These are phyloP conservation scores for Coprinopsis marcescibilis DNA, from an alignment of 768 basidiomycete genomes.

Conservation along the genomic window DNA sequence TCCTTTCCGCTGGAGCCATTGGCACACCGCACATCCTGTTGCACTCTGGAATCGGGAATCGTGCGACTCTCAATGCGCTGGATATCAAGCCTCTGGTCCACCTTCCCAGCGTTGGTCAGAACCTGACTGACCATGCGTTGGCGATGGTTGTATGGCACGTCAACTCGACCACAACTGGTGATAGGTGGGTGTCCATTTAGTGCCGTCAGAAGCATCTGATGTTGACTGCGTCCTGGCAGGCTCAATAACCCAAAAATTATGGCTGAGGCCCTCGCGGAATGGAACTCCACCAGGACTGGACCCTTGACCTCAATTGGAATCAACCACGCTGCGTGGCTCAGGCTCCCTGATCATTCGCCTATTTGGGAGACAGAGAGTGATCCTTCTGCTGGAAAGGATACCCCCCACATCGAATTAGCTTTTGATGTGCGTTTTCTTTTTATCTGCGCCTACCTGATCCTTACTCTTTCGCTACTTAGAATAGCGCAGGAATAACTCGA, in stretches of 20 bases:
- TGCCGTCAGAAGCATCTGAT: no score
- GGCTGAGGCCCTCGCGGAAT: slow-evolving; percentile 9
- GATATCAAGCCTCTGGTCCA: slow-evolving; percentile 2
- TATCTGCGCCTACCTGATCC: no score
- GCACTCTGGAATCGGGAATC: slow-evolving; percentile 14
- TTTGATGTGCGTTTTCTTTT: no score
- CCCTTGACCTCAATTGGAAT: slow-evolving; percentile 2
- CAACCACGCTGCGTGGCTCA: neutral
- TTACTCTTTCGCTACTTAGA: no score
- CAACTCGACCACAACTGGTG: neutral
- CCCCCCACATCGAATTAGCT: slow-evolving; percentile 11
- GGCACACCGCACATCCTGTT: slow-evolving; percentile 13
- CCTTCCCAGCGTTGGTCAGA: slow-evolving; percentile 5
- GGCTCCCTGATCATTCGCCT: slow-evolving; percentile 7
- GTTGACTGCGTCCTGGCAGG: neutral
- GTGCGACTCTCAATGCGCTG: neutral
- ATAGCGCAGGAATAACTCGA: slow-evolving; percentile 15
- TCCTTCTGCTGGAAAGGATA: slow-evolving; percentile 9
- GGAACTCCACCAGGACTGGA: slow-evolving; percentile 13
- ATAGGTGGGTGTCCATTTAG: no score
- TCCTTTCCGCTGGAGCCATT: slow-evolving; percentile 10
- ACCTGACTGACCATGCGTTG: slow-evolving; percentile 1
- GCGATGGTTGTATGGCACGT: neutral
- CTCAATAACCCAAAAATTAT: neutral
- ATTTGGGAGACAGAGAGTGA: slow-evolving; percentile 6